Percentiles rank a stretch among this genome's conserved stretches.
Evolutionary conservation across 208 protist genomes (phyloP).

Genomic region (Wallacemonas sp.): DNA sequence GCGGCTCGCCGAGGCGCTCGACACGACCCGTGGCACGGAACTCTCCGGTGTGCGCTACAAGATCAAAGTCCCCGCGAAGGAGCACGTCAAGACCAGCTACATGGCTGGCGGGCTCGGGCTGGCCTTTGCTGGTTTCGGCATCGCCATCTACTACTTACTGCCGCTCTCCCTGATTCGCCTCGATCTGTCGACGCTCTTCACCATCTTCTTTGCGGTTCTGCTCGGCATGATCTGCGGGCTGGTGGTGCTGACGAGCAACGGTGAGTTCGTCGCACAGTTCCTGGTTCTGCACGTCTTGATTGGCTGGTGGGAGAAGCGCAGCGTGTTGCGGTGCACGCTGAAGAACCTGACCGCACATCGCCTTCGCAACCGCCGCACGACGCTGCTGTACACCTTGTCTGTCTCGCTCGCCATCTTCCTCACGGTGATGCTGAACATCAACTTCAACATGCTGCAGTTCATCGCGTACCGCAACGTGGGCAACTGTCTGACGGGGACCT

Average conservation of each 20-base stretch:
- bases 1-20: conserved; percentile 83
- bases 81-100: conserved; percentile 26
- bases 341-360: conserved; percentile 93
- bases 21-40: conserved; percentile 52
- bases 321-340: conserved; percentile 58
- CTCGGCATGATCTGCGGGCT: conserved; percentile 91
- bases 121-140: conserved; percentile 55
- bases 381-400: conserved; percentile 92
- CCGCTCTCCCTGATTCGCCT: conserved; percentile 85
- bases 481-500: conserved; percentile 16
- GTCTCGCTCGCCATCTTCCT: conserved; percentile 94
- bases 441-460: conserved; percentile 55
- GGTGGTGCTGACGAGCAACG: conserved; percentile 89
- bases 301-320: conserved; percentile 77
- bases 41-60: conserved; percentile 64
- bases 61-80: conserved; percentile 28
- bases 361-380: conserved; percentile 92
- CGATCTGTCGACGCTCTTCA: conserved; percentile 88
- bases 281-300: conserved; percentile 51
- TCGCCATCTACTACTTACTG: conserved; percentile 92
- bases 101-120: conserved; percentile 55
- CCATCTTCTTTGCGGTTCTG: conserved; percentile 93
- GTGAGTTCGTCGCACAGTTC: conserved; percentile 81
- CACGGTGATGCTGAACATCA: conserved; percentile 77
- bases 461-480: conserved; percentile 23